phyloP scores from a whole-genome alignment of 73 alveolate genomes.

The Paraurostyla sp. region DNA sequence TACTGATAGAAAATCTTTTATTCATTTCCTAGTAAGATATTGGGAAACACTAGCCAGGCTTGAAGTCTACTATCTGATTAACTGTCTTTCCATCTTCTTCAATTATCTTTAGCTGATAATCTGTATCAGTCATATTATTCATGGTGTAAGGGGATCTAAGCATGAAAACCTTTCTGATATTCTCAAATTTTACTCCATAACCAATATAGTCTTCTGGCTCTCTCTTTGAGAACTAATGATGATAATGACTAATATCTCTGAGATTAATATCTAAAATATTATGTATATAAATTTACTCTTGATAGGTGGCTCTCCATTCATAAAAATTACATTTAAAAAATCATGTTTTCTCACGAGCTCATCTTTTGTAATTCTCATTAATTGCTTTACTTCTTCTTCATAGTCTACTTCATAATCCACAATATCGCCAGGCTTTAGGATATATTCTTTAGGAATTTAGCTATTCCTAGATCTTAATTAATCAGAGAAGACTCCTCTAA shows the following conservation, averaged over 20 bases:
- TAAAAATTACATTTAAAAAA: conserved; percentile 29
- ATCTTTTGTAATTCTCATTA: conserved; percentile 39
- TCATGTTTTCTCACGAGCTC: conserved; percentile 52
- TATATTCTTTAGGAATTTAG: conserved; percentile 13
- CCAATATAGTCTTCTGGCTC: conserved; percentile 20
- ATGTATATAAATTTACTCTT: not conserved
- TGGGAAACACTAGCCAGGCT: conserved; percentile 65
- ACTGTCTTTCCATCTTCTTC: not conserved
- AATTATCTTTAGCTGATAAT: conserved; percentile 2
- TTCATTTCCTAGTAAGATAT: conserved; percentile 28
- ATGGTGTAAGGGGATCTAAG: conserved; percentile 55
- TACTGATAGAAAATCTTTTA: conserved; percentile 5
- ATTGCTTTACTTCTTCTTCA: conserved; percentile 58
- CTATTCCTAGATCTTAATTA: not conserved
- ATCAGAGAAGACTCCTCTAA: not conserved
- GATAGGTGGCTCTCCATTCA: not conserved
- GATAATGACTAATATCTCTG: conserved; percentile 3
- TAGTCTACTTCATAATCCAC: conserved; percentile 63
- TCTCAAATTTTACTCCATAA: conserved; percentile 47
- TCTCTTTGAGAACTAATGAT: not conserved
- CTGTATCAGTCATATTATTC: conserved; percentile 40
- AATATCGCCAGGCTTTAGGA: conserved; percentile 15
- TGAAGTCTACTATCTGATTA: conserved; percentile 4
- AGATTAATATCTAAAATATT: not conserved
- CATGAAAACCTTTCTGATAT: conserved; percentile 53